These are phyloP conservation scores for Euphorbia corollata DNA, from an alignment of 441 rosid species.

Conservation along the genomic window DNA sequence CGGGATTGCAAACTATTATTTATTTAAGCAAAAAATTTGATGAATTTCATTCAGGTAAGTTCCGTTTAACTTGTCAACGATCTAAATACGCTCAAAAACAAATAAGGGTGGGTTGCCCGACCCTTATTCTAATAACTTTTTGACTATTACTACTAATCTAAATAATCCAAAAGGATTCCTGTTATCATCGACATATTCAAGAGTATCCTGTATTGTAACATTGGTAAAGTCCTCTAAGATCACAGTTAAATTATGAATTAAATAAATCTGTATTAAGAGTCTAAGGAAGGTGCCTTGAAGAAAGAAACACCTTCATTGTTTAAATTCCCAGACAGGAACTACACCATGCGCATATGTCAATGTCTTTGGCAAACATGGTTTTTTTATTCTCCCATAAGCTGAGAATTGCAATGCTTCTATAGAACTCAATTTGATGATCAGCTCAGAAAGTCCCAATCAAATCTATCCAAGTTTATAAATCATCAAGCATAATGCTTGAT, in stretches of 20 bases:
- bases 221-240: not conserved
- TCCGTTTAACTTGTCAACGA: not conserved
- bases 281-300: not conserved
- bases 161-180: not conserved
- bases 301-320: not conserved
- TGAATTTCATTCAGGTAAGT: not conserved
- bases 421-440: not conserved
- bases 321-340: not conserved
- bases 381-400: not conserved
- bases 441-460: not conserved
- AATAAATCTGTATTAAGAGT: not conserved
- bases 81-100: not conserved
- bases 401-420: not conserved
- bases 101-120: not conserved
- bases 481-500: slow-evolving; percentile 2
- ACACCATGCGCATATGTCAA: not conserved
- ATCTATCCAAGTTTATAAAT: not conserved
- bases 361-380: not conserved
- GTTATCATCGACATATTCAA: not conserved
- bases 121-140: not conserved
- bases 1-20: too few relatives aligned
- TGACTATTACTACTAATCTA: not conserved
- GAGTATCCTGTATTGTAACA: not conserved
- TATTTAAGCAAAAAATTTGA: too few relatives aligned
- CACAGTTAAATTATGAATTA: not conserved